Evolutionary conservation across 106 monocot species (phyloP).

Genomic region (Allium sativum): DNA sequence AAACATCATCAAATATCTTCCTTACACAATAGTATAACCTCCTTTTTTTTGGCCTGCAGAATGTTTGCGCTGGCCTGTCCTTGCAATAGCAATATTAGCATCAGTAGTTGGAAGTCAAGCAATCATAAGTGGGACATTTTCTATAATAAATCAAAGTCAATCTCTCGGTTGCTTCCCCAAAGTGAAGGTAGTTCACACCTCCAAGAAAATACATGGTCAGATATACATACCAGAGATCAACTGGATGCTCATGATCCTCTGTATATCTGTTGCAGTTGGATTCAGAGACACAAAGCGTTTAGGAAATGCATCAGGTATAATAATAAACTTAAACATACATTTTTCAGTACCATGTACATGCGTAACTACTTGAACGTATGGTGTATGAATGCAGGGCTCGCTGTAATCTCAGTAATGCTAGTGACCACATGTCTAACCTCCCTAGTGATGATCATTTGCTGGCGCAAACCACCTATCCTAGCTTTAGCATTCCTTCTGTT

Average conservation of each 20-base stretch:
- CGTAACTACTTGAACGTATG: neutral
- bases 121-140: slow-evolving; percentile 59
- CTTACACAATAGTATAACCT: neutral
- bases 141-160: slow-evolving; percentile 61
- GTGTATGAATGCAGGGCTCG: slow-evolving; percentile 28
- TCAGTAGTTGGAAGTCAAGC: slow-evolving; percentile 54
- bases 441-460: slow-evolving; percentile 49
- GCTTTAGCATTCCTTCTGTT: slow-evolving; percentile 50
- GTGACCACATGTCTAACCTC: slow-evolving; percentile 63
- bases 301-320: slow-evolving; percentile 54
- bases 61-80: slow-evolving; percentile 46
- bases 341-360: neutral
- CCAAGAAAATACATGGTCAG: slow-evolving; percentile 47
- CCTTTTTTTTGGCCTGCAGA: slow-evolving; percentile 12
- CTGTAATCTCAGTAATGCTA: slow-evolving; percentile 63
- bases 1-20: neutral
- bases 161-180: slow-evolving; percentile 53
- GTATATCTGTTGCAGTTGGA: slow-evolving; percentile 51
- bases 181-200: slow-evolving; percentile 56
- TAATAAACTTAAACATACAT: neutral
- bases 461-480: slow-evolving; percentile 47
- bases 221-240: slow-evolving; percentile 66
- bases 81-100: slow-evolving; percentile 40
- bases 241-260: slow-evolving; percentile 58
- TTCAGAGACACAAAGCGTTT: slow-evolving; percentile 53